Conservation (phyloP, 1,284 basidiomycete species). For the Melampsora larici-populina region DNA sequence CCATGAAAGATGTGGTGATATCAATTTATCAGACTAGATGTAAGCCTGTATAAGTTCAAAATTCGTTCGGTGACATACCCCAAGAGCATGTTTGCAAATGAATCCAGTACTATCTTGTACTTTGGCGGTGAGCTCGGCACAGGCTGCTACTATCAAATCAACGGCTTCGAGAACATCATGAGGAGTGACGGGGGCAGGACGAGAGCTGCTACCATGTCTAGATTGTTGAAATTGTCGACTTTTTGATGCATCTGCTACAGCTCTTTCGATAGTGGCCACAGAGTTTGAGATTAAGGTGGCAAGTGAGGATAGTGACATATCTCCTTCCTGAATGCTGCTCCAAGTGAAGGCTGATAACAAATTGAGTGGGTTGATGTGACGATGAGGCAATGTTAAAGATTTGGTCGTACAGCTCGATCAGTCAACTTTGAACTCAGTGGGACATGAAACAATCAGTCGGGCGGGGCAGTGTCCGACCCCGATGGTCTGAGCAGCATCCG, state of each 20-base stretch:
- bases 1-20: background rate
- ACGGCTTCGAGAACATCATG: conserved; percentile 41
- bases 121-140: conserved; percentile 37
- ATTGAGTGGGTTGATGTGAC: too few species aligned
- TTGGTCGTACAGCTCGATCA: too few species aligned
- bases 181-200: conserved; percentile 20
- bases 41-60: background rate
- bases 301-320: conserved; percentile 35
- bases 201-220: background rate
- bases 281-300: conserved; percentile 30
- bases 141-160: conserved; percentile 40
- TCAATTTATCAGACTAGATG: background rate
- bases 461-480: too few species aligned
- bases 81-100: conserved; percentile 38
- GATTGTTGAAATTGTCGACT: conserved; percentile 1
- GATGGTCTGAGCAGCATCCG: too few species aligned
- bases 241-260: conserved; percentile 22
- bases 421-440: too few species aligned
- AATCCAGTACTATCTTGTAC: conserved; percentile 42
- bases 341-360: too few species aligned
- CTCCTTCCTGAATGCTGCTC: background rate
- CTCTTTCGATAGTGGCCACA: conserved; percentile 35
- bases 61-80: conserved; percentile 10
- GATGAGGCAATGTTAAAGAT: too few species aligned
- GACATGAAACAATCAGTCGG: too few species aligned